phyloP scores from a whole-genome alignment of 2,329 filamentous ascomycete genomes.

The Cercospora canescens region DNA sequence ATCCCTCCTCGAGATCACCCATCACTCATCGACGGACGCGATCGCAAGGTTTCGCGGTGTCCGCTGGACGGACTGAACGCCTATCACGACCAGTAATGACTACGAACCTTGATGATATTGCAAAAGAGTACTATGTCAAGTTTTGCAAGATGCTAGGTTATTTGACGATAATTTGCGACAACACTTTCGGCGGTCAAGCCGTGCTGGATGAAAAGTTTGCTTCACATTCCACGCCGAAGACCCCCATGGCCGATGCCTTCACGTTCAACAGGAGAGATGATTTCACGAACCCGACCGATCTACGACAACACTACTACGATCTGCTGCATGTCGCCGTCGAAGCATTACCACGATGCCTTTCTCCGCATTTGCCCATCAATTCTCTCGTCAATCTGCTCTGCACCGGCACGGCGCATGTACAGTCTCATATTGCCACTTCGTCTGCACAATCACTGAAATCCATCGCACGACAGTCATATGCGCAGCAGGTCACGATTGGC shows the following conservation, averaged over 20 bases:
- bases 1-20: constrained; percentile 40
- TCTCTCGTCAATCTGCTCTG: constrained; percentile 92
- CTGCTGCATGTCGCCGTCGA: constrained; percentile 93
- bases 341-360: constrained; percentile 89
- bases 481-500: constrained; percentile 92
- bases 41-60: constrained; percentile 39
- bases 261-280: constrained; percentile 85
- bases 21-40: constrained; percentile 36
- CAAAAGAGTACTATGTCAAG: constrained; percentile 80
- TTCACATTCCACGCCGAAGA: constrained; percentile 77
- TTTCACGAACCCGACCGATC: constrained; percentile 69
- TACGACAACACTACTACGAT: constrained; percentile 94
- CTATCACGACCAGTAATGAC: constrained; percentile 65
- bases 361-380: constrained; percentile 87
- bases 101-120: constrained; percentile 67
- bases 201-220: constrained; percentile 94
- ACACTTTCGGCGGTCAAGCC: constrained; percentile 94
- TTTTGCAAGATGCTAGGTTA: constrained; percentile 96
- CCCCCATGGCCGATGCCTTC: constrained; percentile 91
- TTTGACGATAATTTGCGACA: constrained; percentile 94
- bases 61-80: constrained; percentile 59
- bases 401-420: constrained; percentile 93
- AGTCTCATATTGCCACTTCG: constrained; percentile 86
- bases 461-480: constrained; percentile 88
- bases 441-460: constrained; percentile 92